These are phyloP conservation scores for Cryptococcus sp. DNA, from an alignment of 1,284 basidiomycete genomes.

Conservation along the genomic window DNA sequence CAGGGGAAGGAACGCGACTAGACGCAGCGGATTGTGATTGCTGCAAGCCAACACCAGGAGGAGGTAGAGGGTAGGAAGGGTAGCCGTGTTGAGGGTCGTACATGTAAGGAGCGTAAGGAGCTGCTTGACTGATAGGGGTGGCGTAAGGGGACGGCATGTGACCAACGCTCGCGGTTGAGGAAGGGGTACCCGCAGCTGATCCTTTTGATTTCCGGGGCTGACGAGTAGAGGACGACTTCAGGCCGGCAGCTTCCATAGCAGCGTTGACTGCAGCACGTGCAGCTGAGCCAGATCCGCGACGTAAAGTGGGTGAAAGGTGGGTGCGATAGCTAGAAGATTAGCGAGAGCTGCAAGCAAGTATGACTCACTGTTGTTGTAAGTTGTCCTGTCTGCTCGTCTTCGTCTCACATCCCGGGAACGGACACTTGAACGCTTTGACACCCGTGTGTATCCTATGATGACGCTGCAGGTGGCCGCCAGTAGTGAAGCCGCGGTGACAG, in stretches of 20 bases:
- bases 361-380: slow-evolving; percentile 49
- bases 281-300: slow-evolving; percentile 48
- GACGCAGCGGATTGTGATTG: slow-evolving; percentile 42
- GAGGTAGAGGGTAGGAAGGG: slow-evolving; percentile 35
- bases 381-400: slow-evolving; percentile 51
- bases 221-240: slow-evolving; percentile 44
- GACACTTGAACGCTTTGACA: slow-evolving; percentile 53
- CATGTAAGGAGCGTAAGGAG: slow-evolving; percentile 47
- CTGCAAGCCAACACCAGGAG: slow-evolving; percentile 34
- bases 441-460: slow-evolving; percentile 52
- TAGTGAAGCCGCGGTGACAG: slow-evolving; percentile 48
- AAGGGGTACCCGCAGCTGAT: slow-evolving; percentile 41
- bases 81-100: slow-evolving; percentile 44
- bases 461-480: slow-evolving; percentile 50
- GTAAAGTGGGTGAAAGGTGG: slow-evolving; percentile 47
- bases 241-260: slow-evolving; percentile 51
- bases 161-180: slow-evolving; percentile 38
- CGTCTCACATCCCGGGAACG: slow-evolving; percentile 51
- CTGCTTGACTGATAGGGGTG: slow-evolving; percentile 41
- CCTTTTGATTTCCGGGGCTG: slow-evolving; percentile 50
- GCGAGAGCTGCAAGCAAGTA: not conserved
- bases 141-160: slow-evolving; percentile 48
- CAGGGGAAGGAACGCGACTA: slow-evolving; percentile 47
- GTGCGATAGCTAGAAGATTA: slow-evolving; percentile 46
- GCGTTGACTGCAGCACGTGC: slow-evolving; percentile 48